These are phyloP conservation scores for Aspergillus vadensis DNA, from an alignment of 2,329 filamentous ascomycete species.

Conservation along the genomic window DNA sequence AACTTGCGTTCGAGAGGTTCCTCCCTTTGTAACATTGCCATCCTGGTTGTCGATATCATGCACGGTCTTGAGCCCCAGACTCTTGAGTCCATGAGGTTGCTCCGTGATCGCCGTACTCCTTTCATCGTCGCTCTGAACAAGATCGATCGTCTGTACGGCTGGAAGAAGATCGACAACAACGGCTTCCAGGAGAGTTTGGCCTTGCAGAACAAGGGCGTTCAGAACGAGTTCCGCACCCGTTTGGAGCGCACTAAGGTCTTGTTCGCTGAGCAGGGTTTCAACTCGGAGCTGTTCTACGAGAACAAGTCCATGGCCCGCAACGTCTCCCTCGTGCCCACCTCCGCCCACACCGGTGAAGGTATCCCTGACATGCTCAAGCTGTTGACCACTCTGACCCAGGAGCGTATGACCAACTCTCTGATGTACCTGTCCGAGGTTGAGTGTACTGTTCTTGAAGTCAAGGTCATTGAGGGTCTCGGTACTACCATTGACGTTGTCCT, in stretches of 20 bases:
- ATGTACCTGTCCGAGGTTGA: constrained; percentile 99
- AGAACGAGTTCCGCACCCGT: constrained; percentile 91
- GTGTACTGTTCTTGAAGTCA: constrained; percentile 96
- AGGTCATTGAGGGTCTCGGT: constrained; percentile 97
- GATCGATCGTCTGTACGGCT: constrained; percentile 98
- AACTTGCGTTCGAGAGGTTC: constrained; percentile 96
- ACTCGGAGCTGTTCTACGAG: constrained; percentile 93
- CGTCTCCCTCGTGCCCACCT: constrained; percentile 96
- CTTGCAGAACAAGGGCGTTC: constrained; percentile 87
- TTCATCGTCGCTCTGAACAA: constrained; percentile 99
- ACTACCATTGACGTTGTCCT: constrained; percentile 98
- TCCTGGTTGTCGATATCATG: constrained; percentile 99
- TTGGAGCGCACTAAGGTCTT: constrained; percentile 89
- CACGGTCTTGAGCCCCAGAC: constrained; percentile 98
- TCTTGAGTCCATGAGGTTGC: constrained; percentile 91
- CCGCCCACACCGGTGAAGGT: constrained; percentile 97
- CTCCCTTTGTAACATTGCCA: constrained; percentile 98
- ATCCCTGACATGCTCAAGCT: constrained; percentile 99
- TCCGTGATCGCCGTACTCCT: constrained; percentile 90
- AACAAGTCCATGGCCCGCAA: constrained; percentile 96
- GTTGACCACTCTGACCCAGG: constrained; percentile 86
- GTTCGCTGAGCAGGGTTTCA: constrained; percentile 96
- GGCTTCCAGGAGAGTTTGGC: constrained; percentile 91
- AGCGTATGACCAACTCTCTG: constrained; percentile 93
- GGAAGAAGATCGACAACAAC: constrained; percentile 99